phyloP scores from a whole-genome alignment of 371 early-diverging fungal genomes.

The Mucor piriformis region DNA sequence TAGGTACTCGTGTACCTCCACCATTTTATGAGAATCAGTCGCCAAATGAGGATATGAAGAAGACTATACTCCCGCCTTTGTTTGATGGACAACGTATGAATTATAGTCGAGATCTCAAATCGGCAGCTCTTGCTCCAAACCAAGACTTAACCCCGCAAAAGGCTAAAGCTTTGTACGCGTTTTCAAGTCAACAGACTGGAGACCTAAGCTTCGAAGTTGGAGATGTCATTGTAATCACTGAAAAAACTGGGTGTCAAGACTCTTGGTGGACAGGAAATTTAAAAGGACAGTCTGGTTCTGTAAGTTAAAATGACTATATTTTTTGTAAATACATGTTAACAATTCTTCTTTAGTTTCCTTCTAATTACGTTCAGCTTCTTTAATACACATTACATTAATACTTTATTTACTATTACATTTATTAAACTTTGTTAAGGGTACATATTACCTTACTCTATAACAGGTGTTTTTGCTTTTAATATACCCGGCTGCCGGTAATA shows the following conservation, averaged over 20 bases:
- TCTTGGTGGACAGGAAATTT: constrained; percentile 85
- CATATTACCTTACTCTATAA: too few relatives aligned
- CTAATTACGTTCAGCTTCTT: constrained; percentile 66
- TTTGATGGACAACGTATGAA: constrained; percentile 3
- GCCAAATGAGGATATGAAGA: too few relatives aligned
- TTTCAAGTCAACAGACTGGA: constrained; percentile 66
- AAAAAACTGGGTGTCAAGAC: constrained; percentile 66
- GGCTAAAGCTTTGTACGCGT: constrained; percentile 75
- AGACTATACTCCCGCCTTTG: neutral
- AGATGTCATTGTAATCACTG: constrained; percentile 71
- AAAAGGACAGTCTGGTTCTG: constrained; percentile 63
- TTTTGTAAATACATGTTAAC: neutral
- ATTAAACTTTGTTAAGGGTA: too few relatives aligned
- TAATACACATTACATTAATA: too few relatives aligned
- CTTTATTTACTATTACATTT: too few relatives aligned
- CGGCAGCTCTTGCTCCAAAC: constrained; percentile 25
- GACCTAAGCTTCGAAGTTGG: constrained; percentile 76
- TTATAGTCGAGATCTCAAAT: neutral
- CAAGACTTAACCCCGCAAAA: constrained; percentile 40
- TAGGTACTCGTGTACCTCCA: neutral
- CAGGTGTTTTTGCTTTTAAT: too few relatives aligned
- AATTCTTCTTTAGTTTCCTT: constrained; percentile 64
- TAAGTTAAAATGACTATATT: constrained; percentile 31
- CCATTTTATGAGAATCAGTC: too few relatives aligned
- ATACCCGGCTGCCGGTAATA: too few relatives aligned